Evolutionary conservation across 208 protist genomes (phyloP).

Genomic region (Acanthamoeba healyi): DNA sequence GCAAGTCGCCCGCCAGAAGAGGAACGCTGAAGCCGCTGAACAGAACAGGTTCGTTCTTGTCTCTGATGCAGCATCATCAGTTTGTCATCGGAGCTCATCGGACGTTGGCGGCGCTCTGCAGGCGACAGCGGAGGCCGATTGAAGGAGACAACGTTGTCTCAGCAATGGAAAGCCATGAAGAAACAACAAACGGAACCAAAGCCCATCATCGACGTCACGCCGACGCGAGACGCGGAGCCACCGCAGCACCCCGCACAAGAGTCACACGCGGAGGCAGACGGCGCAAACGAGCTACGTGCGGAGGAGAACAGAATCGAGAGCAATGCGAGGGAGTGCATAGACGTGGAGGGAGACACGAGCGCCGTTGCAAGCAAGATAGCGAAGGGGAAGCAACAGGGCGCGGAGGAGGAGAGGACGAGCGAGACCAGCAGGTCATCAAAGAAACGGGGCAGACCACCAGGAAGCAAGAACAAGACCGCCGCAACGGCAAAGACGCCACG

Average conservation of each 20-base stretch:
- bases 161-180: not conserved
- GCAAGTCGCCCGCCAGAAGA: not conserved
- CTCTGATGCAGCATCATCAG: too few relatives aligned
- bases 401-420: not conserved
- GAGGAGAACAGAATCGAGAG: too few relatives aligned
- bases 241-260: not conserved
- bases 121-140: not conserved
- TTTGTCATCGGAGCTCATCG: too few relatives aligned
- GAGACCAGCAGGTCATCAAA: not conserved
- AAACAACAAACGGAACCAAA: not conserved
- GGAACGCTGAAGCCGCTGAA: not conserved
- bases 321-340: too few relatives aligned
- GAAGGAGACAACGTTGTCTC: constrained; percentile 3
- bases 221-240: not conserved
- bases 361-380: not conserved
- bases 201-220: not conserved
- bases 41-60: not conserved
- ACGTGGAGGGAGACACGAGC: too few relatives aligned
- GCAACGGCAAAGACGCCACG: not conserved
- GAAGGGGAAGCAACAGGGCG: constrained; percentile 19
- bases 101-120: not conserved
- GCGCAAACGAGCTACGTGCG: too few relatives aligned
- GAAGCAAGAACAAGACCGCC: constrained; percentile 15
- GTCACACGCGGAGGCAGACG: not conserved
- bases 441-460: not conserved